These are phyloP conservation scores for Tricholoma flavovirens DNA, from an alignment of 768 basidiomycete genomes.

Conservation along the genomic window DNA sequence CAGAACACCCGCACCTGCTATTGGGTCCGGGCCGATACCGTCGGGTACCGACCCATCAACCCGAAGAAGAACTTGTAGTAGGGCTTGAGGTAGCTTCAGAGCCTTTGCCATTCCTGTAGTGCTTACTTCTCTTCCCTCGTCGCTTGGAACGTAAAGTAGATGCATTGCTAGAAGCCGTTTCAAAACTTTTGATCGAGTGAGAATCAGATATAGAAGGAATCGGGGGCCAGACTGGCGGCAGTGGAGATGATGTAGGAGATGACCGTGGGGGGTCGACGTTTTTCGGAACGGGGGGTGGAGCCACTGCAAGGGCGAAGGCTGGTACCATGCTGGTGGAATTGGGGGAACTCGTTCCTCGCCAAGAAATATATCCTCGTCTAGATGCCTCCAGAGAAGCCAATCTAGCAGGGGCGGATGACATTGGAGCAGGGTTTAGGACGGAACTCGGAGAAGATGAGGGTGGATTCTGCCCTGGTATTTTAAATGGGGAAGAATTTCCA, in stretches of 20 bases:
- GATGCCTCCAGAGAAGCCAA: background rate
- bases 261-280: background rate
- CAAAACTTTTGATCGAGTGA: background rate
- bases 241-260: background rate
- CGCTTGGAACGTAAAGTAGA: background rate
- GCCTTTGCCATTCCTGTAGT: background rate
- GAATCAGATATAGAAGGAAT: background rate
- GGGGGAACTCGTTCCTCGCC: background rate
- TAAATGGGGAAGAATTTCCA: background rate
- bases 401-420: background rate
- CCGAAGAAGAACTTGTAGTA: background rate
- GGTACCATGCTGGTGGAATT: background rate
- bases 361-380: background rate
- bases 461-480: background rate
- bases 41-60: background rate
- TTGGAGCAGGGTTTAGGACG: background rate
- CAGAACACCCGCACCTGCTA: background rate
- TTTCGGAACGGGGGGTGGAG: background rate
- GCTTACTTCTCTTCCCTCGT: background rate
- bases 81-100: background rate
- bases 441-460: background rate
- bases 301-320: background rate
- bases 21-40: background rate
- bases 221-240: background rate
- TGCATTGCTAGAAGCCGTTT: background rate